phyloP scores from a whole-genome alignment of 2,329 filamentous ascomycete genomes.

The Trichoderma pleuroti region DNA sequence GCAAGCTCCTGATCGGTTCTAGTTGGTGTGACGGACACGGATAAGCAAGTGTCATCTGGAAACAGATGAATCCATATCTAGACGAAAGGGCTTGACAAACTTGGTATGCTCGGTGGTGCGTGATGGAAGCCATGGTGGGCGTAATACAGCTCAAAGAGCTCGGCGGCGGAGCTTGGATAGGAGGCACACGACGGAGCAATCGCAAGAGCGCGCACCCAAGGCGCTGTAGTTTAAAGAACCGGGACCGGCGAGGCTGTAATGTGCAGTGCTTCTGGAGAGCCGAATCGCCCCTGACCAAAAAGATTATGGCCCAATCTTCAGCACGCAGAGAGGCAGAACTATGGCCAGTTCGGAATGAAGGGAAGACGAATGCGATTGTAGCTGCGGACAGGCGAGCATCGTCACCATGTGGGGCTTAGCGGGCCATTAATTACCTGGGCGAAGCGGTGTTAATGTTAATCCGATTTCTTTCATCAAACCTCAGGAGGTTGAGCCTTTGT shows the following conservation, averaged over 20 bases:
- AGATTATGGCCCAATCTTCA: background rate
- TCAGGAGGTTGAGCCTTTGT: background rate
- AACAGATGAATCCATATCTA: too few species aligned
- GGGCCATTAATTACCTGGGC: constrained; percentile 12
- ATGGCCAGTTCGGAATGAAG: constrained; percentile 17
- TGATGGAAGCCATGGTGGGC: constrained; percentile 30
- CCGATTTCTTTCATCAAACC: background rate
- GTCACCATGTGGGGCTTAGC: constrained; percentile 20
- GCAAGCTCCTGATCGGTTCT: constrained; percentile 67
- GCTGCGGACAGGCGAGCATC: constrained; percentile 6
- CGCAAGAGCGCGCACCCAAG: background rate
- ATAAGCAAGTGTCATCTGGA: background rate
- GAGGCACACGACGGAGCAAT: constrained; percentile 8
- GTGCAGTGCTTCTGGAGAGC: background rate
- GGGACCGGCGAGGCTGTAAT: background rate
- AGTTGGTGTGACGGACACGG: background rate
- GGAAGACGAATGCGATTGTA: constrained; percentile 3
- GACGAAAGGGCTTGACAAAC: constrained; percentile 25
- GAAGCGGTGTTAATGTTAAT: constrained; percentile 14
- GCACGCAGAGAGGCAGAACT: constrained; percentile 6
- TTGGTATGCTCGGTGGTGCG: constrained; percentile 37
- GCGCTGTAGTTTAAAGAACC: background rate
- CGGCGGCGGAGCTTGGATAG: constrained; percentile 9
- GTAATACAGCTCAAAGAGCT: background rate
- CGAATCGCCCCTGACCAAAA: background rate